Evolutionary conservation across 352 stramenopile species (phyloP).

Genomic region (Globisporangium orthogonon): DNA sequence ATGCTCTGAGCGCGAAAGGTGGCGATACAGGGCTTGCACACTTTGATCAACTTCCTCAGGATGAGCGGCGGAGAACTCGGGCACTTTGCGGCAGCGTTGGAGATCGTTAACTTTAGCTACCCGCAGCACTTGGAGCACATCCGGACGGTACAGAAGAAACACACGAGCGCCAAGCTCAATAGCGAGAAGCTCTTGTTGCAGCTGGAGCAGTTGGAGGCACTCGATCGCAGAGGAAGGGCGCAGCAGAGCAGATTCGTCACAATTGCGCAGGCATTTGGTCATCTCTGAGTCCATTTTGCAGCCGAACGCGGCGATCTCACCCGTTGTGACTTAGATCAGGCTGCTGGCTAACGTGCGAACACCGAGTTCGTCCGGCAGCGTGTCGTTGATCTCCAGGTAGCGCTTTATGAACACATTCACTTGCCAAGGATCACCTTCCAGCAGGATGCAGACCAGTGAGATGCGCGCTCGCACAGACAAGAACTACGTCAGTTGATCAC

Average conservation of each 20-base stretch:
- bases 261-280: neutral
- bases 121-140: slow-evolving; percentile 12
- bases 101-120: slow-evolving; percentile 4
- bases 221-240: neutral
- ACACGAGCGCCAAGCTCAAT: slow-evolving; percentile 2
- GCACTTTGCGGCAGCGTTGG: neutral
- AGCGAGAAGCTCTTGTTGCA: slow-evolving; percentile 7
- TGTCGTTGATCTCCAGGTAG: slow-evolving; percentile 32
- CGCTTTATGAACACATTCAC: slow-evolving; percentile 46
- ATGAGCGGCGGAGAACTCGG: neutral
- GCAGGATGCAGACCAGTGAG: slow-evolving; percentile 33
- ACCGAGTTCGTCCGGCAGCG: slow-evolving; percentile 28
- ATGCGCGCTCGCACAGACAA: slow-evolving; percentile 32
- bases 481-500: slow-evolving; percentile 18
- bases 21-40: slow-evolving; percentile 1
- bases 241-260: neutral
- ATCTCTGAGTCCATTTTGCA: slow-evolving; percentile 8
- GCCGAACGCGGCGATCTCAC: neutral
- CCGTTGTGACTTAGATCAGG: slow-evolving; percentile 19
- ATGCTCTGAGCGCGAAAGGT: neutral
- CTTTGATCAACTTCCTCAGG: neutral
- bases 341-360: slow-evolving; percentile 16
- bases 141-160: slow-evolving; percentile 4
- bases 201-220: neutral
- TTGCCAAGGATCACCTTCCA: slow-evolving; percentile 11